A percentile compares a stretch with the other conserved stretches of the same genome.
These are phyloP conservation scores for Cordyceps farinosa DNA, from an alignment of 2,329 filamentous ascomycete species.

Conservation along the genomic window DNA sequence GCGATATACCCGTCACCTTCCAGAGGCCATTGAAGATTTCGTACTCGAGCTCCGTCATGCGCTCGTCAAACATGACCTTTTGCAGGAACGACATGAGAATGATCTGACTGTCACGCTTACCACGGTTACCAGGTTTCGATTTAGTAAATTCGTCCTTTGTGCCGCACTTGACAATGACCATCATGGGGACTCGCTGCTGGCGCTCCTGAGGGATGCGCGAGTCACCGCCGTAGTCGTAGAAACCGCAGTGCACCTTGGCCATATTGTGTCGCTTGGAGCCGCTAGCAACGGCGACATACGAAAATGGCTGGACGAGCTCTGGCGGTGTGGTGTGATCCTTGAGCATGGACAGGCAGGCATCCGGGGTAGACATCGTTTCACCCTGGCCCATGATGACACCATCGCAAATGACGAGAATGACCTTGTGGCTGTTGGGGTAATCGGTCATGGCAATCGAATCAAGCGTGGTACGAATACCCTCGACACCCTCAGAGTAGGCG, in stretches of 20 bases:
- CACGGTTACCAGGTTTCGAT: conserved; percentile 91
- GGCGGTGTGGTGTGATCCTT: conserved; percentile 78
- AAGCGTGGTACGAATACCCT: conserved; percentile 87
- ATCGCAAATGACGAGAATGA: conserved; percentile 93
- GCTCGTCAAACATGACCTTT: conserved; percentile 99
- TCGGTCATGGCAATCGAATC: conserved; percentile 97
- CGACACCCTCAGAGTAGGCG: conserved; percentile 91
- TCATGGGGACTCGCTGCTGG: conserved; percentile 97
- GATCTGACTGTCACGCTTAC: conserved; percentile 98
- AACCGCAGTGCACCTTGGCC: conserved; percentile 97
- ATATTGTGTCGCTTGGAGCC: conserved; percentile 98
- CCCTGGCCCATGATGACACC: conserved; percentile 96
- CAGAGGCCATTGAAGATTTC: conserved; percentile 99
- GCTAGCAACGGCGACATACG: conserved; percentile 93
- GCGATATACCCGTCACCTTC: conserved; percentile 97
- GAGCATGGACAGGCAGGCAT: conserved; percentile 90
- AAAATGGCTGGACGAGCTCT: conserved; percentile 83
- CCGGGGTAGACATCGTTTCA: conserved; percentile 80
- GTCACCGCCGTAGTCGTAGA: conserved; percentile 89
- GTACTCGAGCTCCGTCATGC: conserved; percentile 98
- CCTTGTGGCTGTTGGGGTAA: conserved; percentile 98
- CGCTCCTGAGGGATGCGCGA: conserved; percentile 78
- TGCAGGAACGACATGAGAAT: conserved; percentile 99
- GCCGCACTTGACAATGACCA: conserved; percentile 92
- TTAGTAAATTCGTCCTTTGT: conserved; percentile 79